These are phyloP conservation scores for Amanita subjunquillea DNA, from an alignment of 768 basidiomycete species.

Conservation along the genomic window DNA sequence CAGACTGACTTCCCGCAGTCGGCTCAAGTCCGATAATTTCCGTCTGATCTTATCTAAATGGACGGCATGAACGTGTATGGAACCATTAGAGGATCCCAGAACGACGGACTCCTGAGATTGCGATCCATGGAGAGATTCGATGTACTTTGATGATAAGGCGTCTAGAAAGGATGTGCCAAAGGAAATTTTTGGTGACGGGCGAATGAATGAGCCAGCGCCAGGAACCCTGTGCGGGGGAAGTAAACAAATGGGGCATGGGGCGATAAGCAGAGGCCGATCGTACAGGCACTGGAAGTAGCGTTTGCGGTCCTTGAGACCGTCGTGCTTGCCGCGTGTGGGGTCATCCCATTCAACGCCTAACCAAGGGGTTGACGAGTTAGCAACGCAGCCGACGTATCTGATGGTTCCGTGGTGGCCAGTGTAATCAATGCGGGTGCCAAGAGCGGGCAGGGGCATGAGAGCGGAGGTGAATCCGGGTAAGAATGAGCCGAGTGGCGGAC, in stretches of 20 bases:
- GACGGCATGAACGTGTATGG: slow-evolving; percentile 82
- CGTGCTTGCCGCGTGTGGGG: slow-evolving; percentile 74
- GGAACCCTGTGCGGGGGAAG: slow-evolving; percentile 32
- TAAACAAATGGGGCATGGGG: slow-evolving; percentile 9
- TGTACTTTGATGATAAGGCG: slow-evolving; percentile 71
- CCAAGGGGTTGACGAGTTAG: slow-evolving; percentile 62
- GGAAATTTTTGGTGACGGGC: slow-evolving; percentile 46
- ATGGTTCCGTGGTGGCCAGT: slow-evolving; percentile 57
- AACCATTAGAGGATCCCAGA: slow-evolving; percentile 74
- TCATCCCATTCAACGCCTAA: slow-evolving; percentile 99
- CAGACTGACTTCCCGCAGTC: slow-evolving; percentile 71
- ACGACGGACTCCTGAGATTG: slow-evolving; percentile 49
- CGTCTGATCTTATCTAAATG: slow-evolving; percentile 68
- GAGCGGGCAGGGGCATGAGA: slow-evolving; percentile 19
- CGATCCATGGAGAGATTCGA: slow-evolving; percentile 48
- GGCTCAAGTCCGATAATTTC: slow-evolving; percentile 55
- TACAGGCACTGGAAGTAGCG: slow-evolving; percentile 76
- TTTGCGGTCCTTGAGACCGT: slow-evolving; percentile 68
- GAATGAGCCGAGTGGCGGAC: background rate
- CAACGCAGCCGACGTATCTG: slow-evolving; percentile 55
- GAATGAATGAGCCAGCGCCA: slow-evolving; percentile 72
- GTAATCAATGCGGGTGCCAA: slow-evolving; percentile 47
- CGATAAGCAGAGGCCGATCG: slow-evolving; percentile 12
- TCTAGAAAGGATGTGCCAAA: slow-evolving; percentile 65
- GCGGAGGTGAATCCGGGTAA: background rate